Percentiles rank a stretch among this genome's conserved stretches.
Evolutionary conservation across 345 rosid genomes (phyloP).

Genomic region (Acer saccharum): DNA sequence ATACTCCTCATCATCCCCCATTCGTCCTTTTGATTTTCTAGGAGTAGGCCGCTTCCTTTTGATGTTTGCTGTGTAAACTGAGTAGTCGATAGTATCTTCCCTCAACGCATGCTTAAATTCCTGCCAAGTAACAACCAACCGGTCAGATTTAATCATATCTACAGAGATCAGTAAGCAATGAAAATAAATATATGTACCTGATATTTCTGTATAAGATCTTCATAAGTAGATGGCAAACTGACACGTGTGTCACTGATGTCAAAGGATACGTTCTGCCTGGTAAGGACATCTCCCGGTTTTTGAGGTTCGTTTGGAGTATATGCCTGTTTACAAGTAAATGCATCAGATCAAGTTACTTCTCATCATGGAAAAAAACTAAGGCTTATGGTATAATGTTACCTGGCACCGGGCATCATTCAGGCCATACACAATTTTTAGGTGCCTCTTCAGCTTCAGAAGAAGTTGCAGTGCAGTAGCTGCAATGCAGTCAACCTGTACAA

Average conservation of each 20-base stretch:
- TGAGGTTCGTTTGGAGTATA: slow-evolving; percentile 83
- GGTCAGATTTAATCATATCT: not conserved
- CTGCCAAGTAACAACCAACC: slow-evolving; percentile 35
- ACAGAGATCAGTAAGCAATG: not conserved
- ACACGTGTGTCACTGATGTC: slow-evolving; percentile 58
- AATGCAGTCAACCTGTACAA: slow-evolving; percentile 67
- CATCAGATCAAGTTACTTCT: not conserved
- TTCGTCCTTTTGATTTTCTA: slow-evolving; percentile 37
- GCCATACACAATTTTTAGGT: slow-evolving; percentile 82
- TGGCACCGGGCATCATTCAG: slow-evolving; percentile 92
- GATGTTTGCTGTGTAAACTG: slow-evolving; percentile 74
- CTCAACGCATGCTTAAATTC: slow-evolving; percentile 84
- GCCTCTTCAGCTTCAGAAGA: slow-evolving; percentile 90
- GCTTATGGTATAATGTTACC: slow-evolving; percentile 41
- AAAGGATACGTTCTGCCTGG: slow-evolving; percentile 74
- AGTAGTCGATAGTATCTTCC: slow-evolving; percentile 84
- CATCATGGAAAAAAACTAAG: not conserved
- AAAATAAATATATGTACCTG: slow-evolving; percentile 48
- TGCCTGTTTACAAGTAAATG: slow-evolving; percentile 44
- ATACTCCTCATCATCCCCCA: slow-evolving; percentile 50
- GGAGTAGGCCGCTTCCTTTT: slow-evolving; percentile 80
- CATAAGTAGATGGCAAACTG: slow-evolving; percentile 58
- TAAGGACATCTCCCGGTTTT: slow-evolving; percentile 74
- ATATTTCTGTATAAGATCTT: slow-evolving; percentile 72
- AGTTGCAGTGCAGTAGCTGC: slow-evolving; percentile 84